These are phyloP conservation scores for Tillandsia leiboldiana DNA, from an alignment of 176 grass and related monocot genomes.

Conservation along the genomic window DNA sequence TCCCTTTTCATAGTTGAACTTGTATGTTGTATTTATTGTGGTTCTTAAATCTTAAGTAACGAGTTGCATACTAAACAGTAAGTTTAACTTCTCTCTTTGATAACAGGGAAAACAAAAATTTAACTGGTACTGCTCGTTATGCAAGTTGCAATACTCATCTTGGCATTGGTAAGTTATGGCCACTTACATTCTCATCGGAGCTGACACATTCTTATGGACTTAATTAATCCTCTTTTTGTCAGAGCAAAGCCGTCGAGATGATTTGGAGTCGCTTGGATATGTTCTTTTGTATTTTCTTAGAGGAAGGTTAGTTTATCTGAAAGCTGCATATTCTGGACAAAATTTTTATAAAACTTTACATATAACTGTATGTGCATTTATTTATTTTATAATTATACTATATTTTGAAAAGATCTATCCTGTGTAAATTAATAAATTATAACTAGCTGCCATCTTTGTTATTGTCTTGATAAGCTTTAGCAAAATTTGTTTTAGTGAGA, in stretches of 20 bases:
- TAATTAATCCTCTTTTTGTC: slow-evolving; percentile 20
- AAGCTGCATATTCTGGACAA: neutral
- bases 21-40: neutral
- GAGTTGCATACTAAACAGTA: no score
- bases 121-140: slow-evolving; percentile 92
- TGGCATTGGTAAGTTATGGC: slow-evolving; percentile 56
- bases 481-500: no score
- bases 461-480: no score
- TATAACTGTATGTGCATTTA: neutral
- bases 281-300: slow-evolving; percentile 92
- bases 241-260: slow-evolving; percentile 98
- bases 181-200: neutral
- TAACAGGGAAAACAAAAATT: slow-evolving; percentile 84
- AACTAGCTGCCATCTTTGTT: no score
- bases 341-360: neutral
- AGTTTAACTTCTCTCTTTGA: no score
- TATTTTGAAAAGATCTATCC: no score
- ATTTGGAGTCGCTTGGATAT: slow-evolving; percentile 98
- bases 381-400: no score
- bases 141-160: slow-evolving; percentile 94
- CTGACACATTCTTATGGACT: slow-evolving; percentile 4
- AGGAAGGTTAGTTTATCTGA: slow-evolving; percentile 52
- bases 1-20: slow-evolving; percentile 1
- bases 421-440: no score
- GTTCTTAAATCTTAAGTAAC: no score